A percentile compares a stretch with the other conserved stretches of the same genome.
phyloP scores from a whole-genome alignment of 139 green algal genomes.

The Chloropicon primus region DNA sequence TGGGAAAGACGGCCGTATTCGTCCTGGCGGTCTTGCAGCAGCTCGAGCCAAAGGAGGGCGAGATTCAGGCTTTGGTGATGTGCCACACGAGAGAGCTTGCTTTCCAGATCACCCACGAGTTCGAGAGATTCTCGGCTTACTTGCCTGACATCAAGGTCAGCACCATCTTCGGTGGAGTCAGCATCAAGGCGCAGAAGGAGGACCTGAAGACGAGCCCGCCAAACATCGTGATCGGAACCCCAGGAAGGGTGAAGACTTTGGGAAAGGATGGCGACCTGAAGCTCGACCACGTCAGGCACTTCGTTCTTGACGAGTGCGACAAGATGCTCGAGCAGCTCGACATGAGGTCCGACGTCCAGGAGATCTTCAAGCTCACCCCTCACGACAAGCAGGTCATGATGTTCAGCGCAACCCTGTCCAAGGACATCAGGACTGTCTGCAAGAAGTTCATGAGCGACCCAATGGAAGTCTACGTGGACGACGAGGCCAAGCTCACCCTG shows the following conservation, averaged over 20 bases:
- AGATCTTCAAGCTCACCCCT: conserved; percentile 96
- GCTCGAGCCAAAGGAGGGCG: conserved; percentile 45
- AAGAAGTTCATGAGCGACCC: conserved; percentile 98
- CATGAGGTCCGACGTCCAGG: conserved; percentile 94
- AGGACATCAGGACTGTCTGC: conserved; percentile 83
- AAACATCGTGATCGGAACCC: conserved; percentile 89
- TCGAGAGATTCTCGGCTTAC: conserved; percentile 82
- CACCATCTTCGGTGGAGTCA: conserved; percentile 91
- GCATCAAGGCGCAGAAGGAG: conserved; percentile 67
- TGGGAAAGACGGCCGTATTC: conserved; percentile 99
- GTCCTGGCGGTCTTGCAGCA: conserved; percentile 97
- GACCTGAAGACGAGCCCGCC: conserved; percentile 71
- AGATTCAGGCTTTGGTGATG: conserved; percentile 76
- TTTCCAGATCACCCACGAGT: conserved; percentile 98
- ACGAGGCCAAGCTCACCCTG: conserved; percentile 97
- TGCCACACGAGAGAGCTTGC: conserved; percentile 98
- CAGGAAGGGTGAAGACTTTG: conserved; percentile 74
- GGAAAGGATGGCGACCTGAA: conserved; percentile 63
- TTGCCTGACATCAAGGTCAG: conserved; percentile 71
- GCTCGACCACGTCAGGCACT: conserved; percentile 76
- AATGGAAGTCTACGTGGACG: conserved; percentile 86
- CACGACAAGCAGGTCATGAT: conserved; percentile 99
- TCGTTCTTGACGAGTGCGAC: conserved; percentile 98
- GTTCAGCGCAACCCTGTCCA: conserved; percentile 88
- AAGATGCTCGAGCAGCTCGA: conserved; percentile 95